These are phyloP conservation scores for Eustoma russellianum DNA, from an alignment of 257 asterid genomes.

Conservation along the genomic window DNA sequence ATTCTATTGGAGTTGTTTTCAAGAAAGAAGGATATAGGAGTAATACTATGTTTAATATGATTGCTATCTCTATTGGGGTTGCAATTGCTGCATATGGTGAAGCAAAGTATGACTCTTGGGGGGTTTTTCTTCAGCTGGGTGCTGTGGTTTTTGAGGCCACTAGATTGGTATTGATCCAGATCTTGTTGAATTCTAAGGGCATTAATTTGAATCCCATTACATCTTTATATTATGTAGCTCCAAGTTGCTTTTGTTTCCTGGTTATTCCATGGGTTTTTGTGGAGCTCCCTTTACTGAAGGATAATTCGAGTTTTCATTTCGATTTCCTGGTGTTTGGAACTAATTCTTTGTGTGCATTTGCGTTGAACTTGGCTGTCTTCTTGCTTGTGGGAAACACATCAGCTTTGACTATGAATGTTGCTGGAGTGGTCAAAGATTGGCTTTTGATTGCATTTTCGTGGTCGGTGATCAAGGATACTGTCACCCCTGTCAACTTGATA, in stretches of 20 bases:
- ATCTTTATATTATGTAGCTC: conserved; percentile 65
- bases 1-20: conserved; percentile 42
- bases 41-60: conserved; percentile 51
- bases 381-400: conserved; percentile 21
- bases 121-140: conserved; percentile 55
- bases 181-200: conserved; percentile 55
- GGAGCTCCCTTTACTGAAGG: conserved; percentile 39
- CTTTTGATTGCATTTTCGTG: conserved; percentile 22
- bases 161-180: conserved; percentile 62
- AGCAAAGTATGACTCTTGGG: conserved; percentile 64
- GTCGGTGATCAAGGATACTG: conserved; percentile 22
- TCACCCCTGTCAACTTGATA: conserved; percentile 18
- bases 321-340: conserved; percentile 27
- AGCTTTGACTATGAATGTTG: conserved; percentile 26
- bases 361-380: conserved; percentile 19
- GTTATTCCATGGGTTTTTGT: conserved; percentile 58
- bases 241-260: conserved; percentile 48
- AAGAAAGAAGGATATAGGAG: conserved; percentile 38
- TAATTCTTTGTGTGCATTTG: conserved; percentile 20
- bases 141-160: conserved; percentile 72
- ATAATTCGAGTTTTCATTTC: conserved; percentile 21
- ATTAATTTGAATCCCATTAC: conserved; percentile 62
- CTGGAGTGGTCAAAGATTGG: conserved; percentile 26
- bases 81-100: conserved; percentile 80
- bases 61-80: conserved; percentile 61